These are phyloP conservation scores for Metschnikowia kofuensis DNA, from an alignment of 805 yeast species.

Conservation along the genomic window DNA sequence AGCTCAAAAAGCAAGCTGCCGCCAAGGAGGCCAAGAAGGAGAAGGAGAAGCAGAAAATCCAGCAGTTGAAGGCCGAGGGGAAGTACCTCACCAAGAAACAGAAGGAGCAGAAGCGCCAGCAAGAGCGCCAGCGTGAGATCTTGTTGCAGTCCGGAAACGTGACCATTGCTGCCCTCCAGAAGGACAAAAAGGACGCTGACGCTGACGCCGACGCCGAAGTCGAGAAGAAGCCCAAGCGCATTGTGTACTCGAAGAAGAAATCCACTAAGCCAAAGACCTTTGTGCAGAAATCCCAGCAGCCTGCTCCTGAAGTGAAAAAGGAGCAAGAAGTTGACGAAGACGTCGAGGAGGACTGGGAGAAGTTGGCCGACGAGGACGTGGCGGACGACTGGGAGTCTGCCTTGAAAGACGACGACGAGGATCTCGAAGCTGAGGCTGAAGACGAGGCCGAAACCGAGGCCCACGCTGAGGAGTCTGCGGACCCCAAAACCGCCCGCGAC, in stretches of 20 bases:
- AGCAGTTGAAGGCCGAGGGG: conserved; percentile 94
- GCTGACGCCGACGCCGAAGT: conserved; percentile 21
- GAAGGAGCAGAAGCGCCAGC: conserved; percentile 82
- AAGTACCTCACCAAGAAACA: conserved; percentile 91
- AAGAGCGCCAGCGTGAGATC: conserved; percentile 87
- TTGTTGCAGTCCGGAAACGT: conserved; percentile 72
- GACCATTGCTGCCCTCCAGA: conserved; percentile 68
- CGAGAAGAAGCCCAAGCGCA: conserved; percentile 55
- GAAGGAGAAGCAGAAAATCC: conserved; percentile 80
- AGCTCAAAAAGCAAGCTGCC: conserved; percentile 63
- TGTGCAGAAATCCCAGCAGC: conserved; percentile 21
- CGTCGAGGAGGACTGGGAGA: conserved; percentile 22
- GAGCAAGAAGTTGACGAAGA: conserved; percentile 24
- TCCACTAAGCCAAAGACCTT: conserved; percentile 44
- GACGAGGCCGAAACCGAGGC: conserved; percentile 21
- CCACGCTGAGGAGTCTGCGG: conserved; percentile 6
- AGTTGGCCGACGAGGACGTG: conserved; percentile 44
- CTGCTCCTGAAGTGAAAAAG: conserved; percentile 17
- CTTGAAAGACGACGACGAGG: conserved; percentile 28
- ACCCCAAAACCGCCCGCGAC: background rate
- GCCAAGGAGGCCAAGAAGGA: conserved; percentile 71
- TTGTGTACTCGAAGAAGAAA: conserved; percentile 72
- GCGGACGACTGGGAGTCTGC: conserved; percentile 49
- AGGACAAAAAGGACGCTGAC: conserved; percentile 14
- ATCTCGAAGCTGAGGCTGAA: conserved; percentile 21